Percentiles rank a stretch among this genome's conserved stretches.
Conservation (phyloP, 768 basidiomycete genomes). For the Mycena vulgaris region DNA sequence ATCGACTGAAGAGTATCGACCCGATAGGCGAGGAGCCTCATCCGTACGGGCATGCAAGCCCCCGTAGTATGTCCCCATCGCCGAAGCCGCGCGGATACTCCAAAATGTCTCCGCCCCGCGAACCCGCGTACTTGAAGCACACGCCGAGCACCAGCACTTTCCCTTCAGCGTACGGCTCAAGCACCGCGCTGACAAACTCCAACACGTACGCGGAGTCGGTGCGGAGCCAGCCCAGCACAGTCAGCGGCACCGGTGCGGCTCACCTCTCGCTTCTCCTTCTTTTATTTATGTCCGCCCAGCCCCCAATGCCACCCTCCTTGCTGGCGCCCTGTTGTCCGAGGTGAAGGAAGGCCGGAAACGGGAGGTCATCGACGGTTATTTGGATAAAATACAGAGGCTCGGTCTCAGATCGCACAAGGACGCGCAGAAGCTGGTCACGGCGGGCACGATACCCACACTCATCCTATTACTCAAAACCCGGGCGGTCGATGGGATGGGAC, state of each 20-base stretch:
- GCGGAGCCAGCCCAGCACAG: constrained; percentile 28
- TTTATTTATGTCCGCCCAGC: not conserved
- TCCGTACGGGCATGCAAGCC: not conserved
- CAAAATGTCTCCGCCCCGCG: not conserved
- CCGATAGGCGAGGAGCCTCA: constrained; percentile 32
- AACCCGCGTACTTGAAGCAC: constrained; percentile 8
- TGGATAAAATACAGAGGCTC: constrained; percentile 40
- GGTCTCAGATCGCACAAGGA: constrained; percentile 43
- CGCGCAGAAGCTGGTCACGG: constrained; percentile 46
- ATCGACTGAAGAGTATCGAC: constrained; percentile 13
- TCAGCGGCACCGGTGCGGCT: constrained; percentile 21
- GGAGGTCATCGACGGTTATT: constrained; percentile 42
- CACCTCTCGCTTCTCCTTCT: not conserved
- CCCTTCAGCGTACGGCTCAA: constrained; percentile 19
- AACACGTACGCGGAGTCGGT: constrained; percentile 33
- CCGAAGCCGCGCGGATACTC: constrained; percentile 17
- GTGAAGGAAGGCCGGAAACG: constrained; percentile 41
- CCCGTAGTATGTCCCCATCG: constrained; percentile 7
- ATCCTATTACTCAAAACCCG: constrained; percentile 43
- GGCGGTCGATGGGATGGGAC: constrained; percentile 42
- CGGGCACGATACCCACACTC: constrained; percentile 42
- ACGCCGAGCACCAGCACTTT: constrained; percentile 23
- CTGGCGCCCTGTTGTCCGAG: constrained; percentile 44
- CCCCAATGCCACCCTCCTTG: constrained; percentile 43
- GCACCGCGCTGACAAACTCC: not conserved